Evolutionary conservation across 2,329 filamentous ascomycete genomes (phyloP).

Genomic region (Sporothrix euskadiensis): DNA sequence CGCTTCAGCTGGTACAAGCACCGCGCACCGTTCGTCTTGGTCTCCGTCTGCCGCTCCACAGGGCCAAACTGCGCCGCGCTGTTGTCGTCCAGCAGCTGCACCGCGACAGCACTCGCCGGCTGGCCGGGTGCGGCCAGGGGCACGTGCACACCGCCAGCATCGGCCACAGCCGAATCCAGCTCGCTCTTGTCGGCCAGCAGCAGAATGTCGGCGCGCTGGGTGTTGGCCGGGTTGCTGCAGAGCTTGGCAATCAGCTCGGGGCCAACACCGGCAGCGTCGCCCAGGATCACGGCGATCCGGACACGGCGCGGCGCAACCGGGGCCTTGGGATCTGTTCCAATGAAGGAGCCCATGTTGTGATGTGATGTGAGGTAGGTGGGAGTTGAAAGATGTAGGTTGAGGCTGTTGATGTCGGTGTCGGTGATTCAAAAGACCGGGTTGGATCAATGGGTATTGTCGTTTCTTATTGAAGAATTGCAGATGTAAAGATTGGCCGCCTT

Average conservation of each 20-base stretch:
- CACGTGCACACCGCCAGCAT: not conserved
- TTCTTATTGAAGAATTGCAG: not conserved
- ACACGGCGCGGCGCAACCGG: not conserved
- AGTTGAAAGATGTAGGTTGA: not conserved
- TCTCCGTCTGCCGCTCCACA: not conserved
- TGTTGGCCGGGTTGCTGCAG: not conserved
- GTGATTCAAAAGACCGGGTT: not conserved
- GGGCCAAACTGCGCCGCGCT: not conserved
- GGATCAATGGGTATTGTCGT: not conserved
- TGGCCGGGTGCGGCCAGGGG: not conserved
- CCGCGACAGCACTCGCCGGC: not conserved
- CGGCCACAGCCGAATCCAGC: slow-evolving; percentile 2
- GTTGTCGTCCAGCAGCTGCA: slow-evolving; percentile 3
- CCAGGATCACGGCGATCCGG: not conserved
- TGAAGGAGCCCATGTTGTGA: not conserved
- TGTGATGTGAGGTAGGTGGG: not conserved
- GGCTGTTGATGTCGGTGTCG: not conserved
- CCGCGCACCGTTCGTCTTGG: not conserved
- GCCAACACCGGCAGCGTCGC: not conserved
- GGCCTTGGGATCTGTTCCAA: not conserved
- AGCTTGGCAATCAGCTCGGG: slow-evolving; percentile 5
- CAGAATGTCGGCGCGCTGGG: not conserved
- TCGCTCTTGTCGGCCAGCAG: not conserved
- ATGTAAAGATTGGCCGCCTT: not conserved
- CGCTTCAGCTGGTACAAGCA: slow-evolving; percentile 4